A percentile compares a stretch with the other conserved stretches of the same genome.
These are phyloP conservation scores for Yamadazyma trypodendri DNA, from an alignment of 1,139 yeast genomes.

Conservation along the genomic window DNA sequence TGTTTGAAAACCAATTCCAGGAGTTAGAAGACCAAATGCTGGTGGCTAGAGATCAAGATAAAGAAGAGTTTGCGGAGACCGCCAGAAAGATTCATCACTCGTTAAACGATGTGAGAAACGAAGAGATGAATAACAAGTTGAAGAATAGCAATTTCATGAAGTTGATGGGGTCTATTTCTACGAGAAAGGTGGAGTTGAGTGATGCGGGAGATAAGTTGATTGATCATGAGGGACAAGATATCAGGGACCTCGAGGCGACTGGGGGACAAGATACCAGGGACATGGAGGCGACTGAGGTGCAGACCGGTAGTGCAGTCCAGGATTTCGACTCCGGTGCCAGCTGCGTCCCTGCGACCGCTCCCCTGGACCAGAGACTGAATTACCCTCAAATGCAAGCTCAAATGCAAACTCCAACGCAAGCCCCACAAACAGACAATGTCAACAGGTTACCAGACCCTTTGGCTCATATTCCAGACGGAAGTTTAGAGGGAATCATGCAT, in stretches of 20 bases:
- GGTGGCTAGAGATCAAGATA: conserved; percentile 19
- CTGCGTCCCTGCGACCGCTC: too few species aligned
- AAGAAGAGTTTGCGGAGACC: conserved; percentile 41
- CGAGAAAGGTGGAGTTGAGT: conserved; percentile 34
- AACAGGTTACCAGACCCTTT: conserved; percentile 35
- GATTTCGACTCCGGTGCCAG: too few species aligned
- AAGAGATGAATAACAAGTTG: conserved; percentile 32
- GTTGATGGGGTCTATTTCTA: conserved; percentile 40
- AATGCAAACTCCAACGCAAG: too few species aligned
- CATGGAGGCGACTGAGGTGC: too few species aligned
- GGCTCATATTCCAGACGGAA: conserved; percentile 45
- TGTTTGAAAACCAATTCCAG: conserved; percentile 38
- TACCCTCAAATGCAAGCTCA: too few species aligned
- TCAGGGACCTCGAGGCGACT: conserved; percentile 15
- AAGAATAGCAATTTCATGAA: conserved; percentile 40
- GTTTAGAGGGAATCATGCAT: conserved; percentile 25
- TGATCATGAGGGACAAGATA: conserved; percentile 27
- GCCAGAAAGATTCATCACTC: conserved; percentile 39
- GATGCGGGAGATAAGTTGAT: conserved; percentile 41
- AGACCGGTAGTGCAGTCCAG: too few species aligned
- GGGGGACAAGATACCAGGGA: too few species aligned
- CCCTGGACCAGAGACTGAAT: too few species aligned
- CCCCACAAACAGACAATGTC: too few species aligned
- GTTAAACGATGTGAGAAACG: conserved; percentile 22
- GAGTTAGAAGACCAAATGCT: conserved; percentile 34